A percentile compares a stretch with the other conserved stretches of the same genome.
phyloP scores from a whole-genome alignment of 1,139 yeast genomes.

The Debaryomyces subglobosus region DNA sequence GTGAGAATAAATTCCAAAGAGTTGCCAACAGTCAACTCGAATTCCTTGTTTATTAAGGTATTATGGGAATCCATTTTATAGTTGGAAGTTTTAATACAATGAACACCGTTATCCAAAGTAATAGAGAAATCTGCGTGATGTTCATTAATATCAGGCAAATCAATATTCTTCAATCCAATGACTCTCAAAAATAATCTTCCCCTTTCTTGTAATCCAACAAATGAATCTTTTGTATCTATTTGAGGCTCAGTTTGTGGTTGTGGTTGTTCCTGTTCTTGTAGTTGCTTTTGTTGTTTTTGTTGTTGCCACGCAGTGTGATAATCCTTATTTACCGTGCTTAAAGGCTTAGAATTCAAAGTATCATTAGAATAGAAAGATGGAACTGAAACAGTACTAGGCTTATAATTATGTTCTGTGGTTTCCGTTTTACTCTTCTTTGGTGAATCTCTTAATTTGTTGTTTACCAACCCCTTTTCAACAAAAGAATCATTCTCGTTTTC shows the following conservation, averaged over 20 bases:
- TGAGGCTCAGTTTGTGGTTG: neutral
- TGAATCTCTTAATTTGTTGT: conserved; percentile 28
- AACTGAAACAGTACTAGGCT: conserved; percentile 33
- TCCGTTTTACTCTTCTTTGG: conserved; percentile 9
- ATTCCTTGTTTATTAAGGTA: conserved; percentile 71
- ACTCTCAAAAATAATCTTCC: conserved; percentile 78
- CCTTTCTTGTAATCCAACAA: conserved; percentile 44
- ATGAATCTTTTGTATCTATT: neutral
- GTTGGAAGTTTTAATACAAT: conserved; percentile 77
- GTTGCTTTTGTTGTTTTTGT: neutral
- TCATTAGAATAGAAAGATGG: conserved; percentile 28
- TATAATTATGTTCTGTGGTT: conserved; percentile 12
- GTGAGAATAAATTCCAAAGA: conserved; percentile 74
- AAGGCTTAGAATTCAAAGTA: conserved; percentile 20
- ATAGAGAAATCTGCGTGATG: conserved; percentile 69
- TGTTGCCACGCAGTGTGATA: conserved; percentile 10
- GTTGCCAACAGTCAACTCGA: conserved; percentile 74
- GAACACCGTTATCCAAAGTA: conserved; percentile 87
- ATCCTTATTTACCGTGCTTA: conserved; percentile 16
- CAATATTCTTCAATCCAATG: conserved; percentile 58
- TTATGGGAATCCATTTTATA: conserved; percentile 46
- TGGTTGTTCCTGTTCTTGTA: too few relatives aligned
- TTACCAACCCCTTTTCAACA: conserved; percentile 24
- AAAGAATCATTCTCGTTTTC: conserved; percentile 13
- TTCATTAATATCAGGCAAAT: conserved; percentile 55